Evolutionary conservation across 2,329 filamentous ascomycete species (phyloP), one percentile per base, ranked within the genome.

Genomic region (Arthrobotrys musiformis): DNA sequence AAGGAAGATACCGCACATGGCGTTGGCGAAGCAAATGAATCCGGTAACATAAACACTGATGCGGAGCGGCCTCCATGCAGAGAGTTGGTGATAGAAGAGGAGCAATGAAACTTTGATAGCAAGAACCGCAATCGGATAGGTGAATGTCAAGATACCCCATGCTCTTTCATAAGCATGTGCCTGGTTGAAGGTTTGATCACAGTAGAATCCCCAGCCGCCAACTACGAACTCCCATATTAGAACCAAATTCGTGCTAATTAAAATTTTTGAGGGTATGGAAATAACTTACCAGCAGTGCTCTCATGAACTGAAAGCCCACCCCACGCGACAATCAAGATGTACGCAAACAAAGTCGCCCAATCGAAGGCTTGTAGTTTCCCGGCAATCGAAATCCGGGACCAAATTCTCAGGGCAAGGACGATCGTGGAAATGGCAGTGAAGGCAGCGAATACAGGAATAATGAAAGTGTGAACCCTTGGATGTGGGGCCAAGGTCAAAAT

Each of bases 1-100:
- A 26, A 76, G 70, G 64, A 76, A 76, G 28, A 76, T 58, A 58
- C 70, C 70, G 24, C 70, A 76, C 63, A 77, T 77, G 17, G 66
- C 66, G 15, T 77, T 70, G 35, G 66, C 73, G 24, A 70, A 77
- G 54, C 73, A 77, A 46, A 77, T 62, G 61, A 77, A 72, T 13
- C 50, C 73, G 22, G 70, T 72, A 42, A 77, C 54, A 50, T 77
- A 77, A 9, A 70, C 66, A 15, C 66, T 72, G 52, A 70, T 70
- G 60, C 73, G 73, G 52, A 77, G 67, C n/a, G 66, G 66, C 22
- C 67, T 64, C 66, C 67, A 72, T 13, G 67, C 67, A 6, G 73
- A 77, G 15, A 77, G 73, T 56, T 77, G 73, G 17, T 70, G 73
- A 44, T 77, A 77, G 52, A 77, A 77, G 5, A 70, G 50, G 11